phyloP scores from a whole-genome alignment of 1,284 basidiomycete species.

The Moesziomyces sp. region DNA sequence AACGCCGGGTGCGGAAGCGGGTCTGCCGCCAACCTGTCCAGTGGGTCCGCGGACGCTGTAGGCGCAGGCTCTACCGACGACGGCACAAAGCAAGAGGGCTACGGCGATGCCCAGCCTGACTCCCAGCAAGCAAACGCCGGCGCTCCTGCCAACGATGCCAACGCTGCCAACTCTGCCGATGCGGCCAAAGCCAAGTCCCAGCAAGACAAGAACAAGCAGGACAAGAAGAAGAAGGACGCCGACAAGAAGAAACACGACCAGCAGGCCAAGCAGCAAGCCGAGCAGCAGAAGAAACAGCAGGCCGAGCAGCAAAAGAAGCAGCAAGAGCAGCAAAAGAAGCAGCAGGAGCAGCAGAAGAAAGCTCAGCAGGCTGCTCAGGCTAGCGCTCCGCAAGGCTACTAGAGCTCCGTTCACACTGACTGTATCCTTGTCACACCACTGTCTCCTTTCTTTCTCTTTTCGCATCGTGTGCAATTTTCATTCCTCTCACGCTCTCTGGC shows the following conservation, averaged over 20 bases:
- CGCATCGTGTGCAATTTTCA: neutral
- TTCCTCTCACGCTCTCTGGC: neutral
- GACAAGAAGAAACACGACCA: neutral
- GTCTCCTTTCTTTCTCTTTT: neutral
- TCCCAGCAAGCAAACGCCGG: too few relatives aligned
- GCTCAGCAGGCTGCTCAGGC: neutral
- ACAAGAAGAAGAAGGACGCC: neutral
- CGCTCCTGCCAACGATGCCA: too few relatives aligned
- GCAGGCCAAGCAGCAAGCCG: neutral
- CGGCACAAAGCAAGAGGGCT: too few relatives aligned
- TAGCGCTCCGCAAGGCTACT: neutral
- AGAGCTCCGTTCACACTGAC: neutral
- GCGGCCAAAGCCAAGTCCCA: too few relatives aligned
- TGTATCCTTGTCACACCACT: neutral
- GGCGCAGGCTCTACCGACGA: too few relatives aligned
- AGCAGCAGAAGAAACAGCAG: neutral
- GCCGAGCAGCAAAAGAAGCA: neutral
- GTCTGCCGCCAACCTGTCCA: neutral
- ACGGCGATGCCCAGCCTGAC: too few relatives aligned
- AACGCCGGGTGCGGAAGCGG: constrained; percentile 9
- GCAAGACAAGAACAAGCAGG: neutral
- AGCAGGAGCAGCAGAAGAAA: neutral
- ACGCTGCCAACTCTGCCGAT: neutral
- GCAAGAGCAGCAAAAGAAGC: neutral
- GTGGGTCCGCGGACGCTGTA: neutral